These are phyloP conservation scores for Prosopis cineraria DNA, from an alignment of 306 rosid genomes.

Conservation along the genomic window DNA sequence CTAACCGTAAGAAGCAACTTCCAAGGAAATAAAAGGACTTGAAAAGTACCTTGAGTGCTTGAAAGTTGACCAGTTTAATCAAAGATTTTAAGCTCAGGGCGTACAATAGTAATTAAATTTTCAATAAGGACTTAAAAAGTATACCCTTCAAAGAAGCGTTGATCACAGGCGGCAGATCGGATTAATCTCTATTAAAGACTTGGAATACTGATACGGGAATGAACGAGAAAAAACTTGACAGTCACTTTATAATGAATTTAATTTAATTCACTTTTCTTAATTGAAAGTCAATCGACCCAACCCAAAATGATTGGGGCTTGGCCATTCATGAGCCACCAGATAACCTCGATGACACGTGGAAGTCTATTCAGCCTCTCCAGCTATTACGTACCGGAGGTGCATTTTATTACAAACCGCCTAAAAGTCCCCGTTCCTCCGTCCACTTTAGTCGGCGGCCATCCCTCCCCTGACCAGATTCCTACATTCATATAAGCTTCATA, in stretches of 20 bases:
- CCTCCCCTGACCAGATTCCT: conserved; percentile 26
- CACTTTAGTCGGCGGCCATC: conserved; percentile 41
- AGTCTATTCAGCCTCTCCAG: background rate
- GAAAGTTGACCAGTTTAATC: too few species aligned
- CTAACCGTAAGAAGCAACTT: too few species aligned
- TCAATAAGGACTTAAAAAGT: too few species aligned
- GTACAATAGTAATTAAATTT: too few species aligned
- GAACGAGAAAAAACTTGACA: too few species aligned
- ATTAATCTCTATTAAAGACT: too few species aligned
- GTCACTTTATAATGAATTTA: background rate
- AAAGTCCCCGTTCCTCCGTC: conserved; percentile 10
- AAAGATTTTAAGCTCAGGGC: too few species aligned
- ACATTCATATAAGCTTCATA: background rate
- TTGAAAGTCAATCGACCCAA: background rate
- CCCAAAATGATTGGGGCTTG: background rate
- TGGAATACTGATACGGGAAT: too few species aligned
- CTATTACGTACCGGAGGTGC: conserved; percentile 29
- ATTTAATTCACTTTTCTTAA: background rate
- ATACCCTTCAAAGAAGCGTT: too few species aligned
- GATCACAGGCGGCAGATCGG: too few species aligned
- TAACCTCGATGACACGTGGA: conserved; percentile 60
- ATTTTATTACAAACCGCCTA: conserved; percentile 30
- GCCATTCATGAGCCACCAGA: background rate
- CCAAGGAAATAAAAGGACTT: too few species aligned
- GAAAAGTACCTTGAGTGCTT: too few species aligned